Conservation (phyloP, 1,139 yeast genomes). For the Hansenula lynferdii region DNA sequence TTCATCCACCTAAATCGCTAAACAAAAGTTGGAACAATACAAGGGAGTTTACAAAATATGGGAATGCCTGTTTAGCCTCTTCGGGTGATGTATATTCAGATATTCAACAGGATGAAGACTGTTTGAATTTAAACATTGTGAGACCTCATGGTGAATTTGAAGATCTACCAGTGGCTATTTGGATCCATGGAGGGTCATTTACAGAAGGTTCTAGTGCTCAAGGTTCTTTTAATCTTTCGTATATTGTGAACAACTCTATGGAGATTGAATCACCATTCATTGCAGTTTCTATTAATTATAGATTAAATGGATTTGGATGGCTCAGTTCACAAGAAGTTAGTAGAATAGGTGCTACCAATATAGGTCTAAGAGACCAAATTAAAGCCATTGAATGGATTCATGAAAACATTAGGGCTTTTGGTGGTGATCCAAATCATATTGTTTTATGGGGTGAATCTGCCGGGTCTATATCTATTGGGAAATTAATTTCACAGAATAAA, state of each 20-base stretch:
- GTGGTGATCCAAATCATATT: conserved; percentile 32
- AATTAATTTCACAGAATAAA: conserved; percentile 22
- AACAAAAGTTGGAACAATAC: conserved; percentile 3
- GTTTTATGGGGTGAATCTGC: conserved; percentile 35
- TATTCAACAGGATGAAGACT: background rate
- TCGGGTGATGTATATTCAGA: background rate
- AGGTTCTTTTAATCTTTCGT: conserved; percentile 23
- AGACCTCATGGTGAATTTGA: conserved; percentile 52
- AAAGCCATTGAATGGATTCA: conserved; percentile 32
- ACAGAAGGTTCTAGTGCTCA: conserved; percentile 26
- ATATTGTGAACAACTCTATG: conserved; percentile 22
- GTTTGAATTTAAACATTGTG: conserved; percentile 56
- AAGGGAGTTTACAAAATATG: conserved; percentile 1
- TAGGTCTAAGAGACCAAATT: conserved; percentile 30
- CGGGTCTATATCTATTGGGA: conserved; percentile 29
- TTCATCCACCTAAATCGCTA: conserved; percentile 9
- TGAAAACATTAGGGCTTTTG: conserved; percentile 30
- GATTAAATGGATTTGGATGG: conserved; percentile 31
- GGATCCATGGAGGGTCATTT: conserved; percentile 35
- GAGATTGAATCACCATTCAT: conserved; percentile 26
- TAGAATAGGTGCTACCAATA: conserved; percentile 21
- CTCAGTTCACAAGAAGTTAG: conserved; percentile 22
- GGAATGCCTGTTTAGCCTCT: conserved; percentile 5
- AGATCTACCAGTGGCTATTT: conserved; percentile 27
- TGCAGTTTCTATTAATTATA: conserved; percentile 32